Evolutionary conservation across 2,329 filamentous ascomycete species (phyloP).

Genomic region (Mariannaea sp.): DNA sequence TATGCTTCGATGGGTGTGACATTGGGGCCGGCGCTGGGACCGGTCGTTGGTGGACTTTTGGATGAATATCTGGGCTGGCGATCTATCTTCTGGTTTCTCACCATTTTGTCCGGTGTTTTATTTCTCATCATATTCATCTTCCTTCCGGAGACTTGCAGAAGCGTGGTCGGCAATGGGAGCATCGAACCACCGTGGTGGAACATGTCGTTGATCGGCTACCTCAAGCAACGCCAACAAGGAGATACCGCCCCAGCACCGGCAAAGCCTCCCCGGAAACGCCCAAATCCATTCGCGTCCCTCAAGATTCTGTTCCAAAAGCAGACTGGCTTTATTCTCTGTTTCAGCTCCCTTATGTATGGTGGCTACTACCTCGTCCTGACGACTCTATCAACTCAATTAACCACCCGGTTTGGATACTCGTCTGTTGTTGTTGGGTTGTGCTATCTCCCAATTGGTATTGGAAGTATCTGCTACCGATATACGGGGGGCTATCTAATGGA

Average conservation of each 20-base stretch:
- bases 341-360: slow-evolving; percentile 14
- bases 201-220: background rate
- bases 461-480: slow-evolving; percentile 9
- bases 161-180: slow-evolving; percentile 22
- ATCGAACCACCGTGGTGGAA: slow-evolving; percentile 7
- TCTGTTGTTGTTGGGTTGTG: slow-evolving; percentile 10
- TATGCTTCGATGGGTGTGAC: slow-evolving; percentile 36
- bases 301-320: slow-evolving; percentile 2
- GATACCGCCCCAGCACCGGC: background rate
- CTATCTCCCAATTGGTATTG: slow-evolving; percentile 10
- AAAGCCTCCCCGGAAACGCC: background rate
- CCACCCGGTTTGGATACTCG: slow-evolving; percentile 6
- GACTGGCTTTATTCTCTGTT: slow-evolving; percentile 2
- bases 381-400: slow-evolving; percentile 9
- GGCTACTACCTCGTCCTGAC: slow-evolving; percentile 10
- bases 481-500: slow-evolving; percentile 10
- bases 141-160: slow-evolving; percentile 20
- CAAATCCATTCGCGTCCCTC: slow-evolving; percentile 12
- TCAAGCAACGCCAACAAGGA: background rate
- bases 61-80: slow-evolving; percentile 32
- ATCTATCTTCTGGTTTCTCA: slow-evolving; percentile 23
- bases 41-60: slow-evolving; percentile 48
- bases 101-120: slow-evolving; percentile 7
- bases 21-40: slow-evolving; percentile 49
- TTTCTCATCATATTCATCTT: slow-evolving; percentile 13